Base-by-base conservation (phyloP, 1,284 basidiomycete genomes). In the Boletellus dicymbophilus region DNA sequence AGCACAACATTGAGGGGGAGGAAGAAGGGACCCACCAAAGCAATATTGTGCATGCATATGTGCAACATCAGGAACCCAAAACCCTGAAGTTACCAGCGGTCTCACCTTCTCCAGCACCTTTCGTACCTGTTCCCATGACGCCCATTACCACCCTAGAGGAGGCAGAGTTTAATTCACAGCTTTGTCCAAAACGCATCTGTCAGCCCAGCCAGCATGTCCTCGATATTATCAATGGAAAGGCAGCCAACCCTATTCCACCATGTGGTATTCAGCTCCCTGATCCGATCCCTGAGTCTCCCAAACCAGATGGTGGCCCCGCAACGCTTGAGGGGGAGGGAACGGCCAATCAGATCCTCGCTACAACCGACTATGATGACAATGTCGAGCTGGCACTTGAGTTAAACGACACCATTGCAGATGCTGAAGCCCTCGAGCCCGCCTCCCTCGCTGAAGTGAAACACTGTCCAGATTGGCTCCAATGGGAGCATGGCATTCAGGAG, bases 401-500 rank as follows among this genome's bases (percentile, higher is more conserved):
- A 3, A 28, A 41, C n/a, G 38, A 47, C 1, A 2, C 8, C 2
- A 49, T 20, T 1, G 23, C 42, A 0, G 3, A 9, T 1, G 36
- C 42, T 3, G 42, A 49, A 21, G 48, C 42, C 1, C 48, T 49
- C 6, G 28, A 49, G 25, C 42, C 42, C 5, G 15, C 28, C 27
- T n/a, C 48, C 2, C 21, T 49, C 13, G 27, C 37, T 12, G 30
- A 49, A 2, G 42, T 30, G 10, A 44, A 44, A 36, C 12, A 18
- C 6, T 15, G 21, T 3, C 28, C 28, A 21, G 21, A 42, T 12
- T 56, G 51, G 52, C 49, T 31, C 2, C 49, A 43, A 25, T 56
- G 54, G 54, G 41, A 56, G 16, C 23, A 38, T 8, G 45, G 43
- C 3, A 56, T 56, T n/a, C n/a, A n/a, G n/a, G 15, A 8, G 27